phyloP scores from a whole-genome alignment of 23 red algal species.

The Gracilaria vermiculophylla region DNA sequence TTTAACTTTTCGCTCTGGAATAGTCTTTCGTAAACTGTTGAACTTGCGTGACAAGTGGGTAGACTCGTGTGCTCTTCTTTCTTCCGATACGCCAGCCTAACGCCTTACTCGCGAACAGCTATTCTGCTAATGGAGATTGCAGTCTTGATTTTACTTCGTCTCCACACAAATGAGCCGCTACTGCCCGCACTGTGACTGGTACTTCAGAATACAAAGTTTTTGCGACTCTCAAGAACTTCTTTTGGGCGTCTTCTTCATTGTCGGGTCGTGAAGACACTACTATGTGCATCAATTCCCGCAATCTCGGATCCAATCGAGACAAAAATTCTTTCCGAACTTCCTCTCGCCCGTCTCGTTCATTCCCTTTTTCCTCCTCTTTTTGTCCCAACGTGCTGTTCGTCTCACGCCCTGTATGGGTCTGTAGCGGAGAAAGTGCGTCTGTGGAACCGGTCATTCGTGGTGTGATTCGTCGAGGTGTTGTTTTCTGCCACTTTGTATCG shows the following conservation, averaged over 20 bases:
- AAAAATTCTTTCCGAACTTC: constrained; percentile 22
- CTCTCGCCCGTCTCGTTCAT: background rate
- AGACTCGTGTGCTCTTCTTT: background rate
- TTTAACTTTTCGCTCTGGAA: background rate
- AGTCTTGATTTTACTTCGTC: background rate
- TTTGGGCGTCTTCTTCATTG: constrained; percentile 8
- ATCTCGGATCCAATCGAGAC: constrained; percentile 7
- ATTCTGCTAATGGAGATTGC: background rate
- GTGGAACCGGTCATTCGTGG: background rate
- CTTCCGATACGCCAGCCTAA: no score
- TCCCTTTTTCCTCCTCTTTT: background rate
- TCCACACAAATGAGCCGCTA: constrained; percentile 40
- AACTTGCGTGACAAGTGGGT: background rate
- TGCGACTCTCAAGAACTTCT: background rate
- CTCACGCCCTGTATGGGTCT: background rate
- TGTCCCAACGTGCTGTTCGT: background rate
- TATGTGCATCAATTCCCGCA: constrained; percentile 32
- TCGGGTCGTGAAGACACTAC: constrained; percentile 7
- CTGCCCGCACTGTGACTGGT: constrained; percentile 12
- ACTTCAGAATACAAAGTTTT: constrained; percentile 36
- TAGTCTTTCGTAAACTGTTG: background rate
- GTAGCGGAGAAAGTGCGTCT: background rate
- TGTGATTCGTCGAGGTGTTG: background rate
- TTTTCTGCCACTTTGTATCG: background rate
- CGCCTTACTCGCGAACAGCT: no score